These are phyloP conservation scores for Solanum hybrid DNA, from an alignment of 305 asterid genomes.

Conservation along the genomic window DNA sequence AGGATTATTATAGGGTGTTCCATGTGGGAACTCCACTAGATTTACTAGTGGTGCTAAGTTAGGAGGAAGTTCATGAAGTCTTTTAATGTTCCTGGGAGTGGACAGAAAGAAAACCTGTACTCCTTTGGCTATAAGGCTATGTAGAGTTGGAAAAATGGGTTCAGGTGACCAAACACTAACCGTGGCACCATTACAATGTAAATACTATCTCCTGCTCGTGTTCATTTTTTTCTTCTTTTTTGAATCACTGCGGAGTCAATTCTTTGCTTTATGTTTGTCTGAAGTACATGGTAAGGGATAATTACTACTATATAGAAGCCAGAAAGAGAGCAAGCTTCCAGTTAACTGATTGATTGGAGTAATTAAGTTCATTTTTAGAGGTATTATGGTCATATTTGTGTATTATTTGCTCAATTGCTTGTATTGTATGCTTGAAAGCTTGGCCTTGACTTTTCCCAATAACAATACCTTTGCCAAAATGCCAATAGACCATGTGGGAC, in stretches of 20 bases:
- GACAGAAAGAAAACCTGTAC: slow-evolving; percentile 8
- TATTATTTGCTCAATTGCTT: neutral
- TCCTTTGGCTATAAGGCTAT: slow-evolving; percentile 16
- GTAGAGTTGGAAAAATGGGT: slow-evolving; percentile 10
- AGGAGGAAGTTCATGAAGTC: neutral
- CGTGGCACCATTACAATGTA: slow-evolving; percentile 21
- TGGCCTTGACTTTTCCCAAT: neutral
- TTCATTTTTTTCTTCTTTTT: neutral
- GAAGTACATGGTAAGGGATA: neutral
- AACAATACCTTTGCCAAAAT: neutral
- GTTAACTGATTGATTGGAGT: neutral
- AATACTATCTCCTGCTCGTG: neutral
- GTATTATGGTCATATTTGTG: neutral
- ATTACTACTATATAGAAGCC: neutral
- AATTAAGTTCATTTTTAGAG: neutral
- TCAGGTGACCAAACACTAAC: slow-evolving; percentile 20
- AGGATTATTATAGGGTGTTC: neutral
- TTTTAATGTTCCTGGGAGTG: slow-evolving; percentile 9
- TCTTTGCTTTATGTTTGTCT: neutral
- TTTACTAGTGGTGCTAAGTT: neutral
- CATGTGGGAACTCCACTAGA: neutral
- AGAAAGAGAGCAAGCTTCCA: neutral
- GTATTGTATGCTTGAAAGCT: neutral
- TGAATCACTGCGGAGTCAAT: neutral
- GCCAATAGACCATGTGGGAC: neutral